Conservation (phyloP, 2,329 filamentous ascomycete genomes). For the Bisporella sp. region DNA sequence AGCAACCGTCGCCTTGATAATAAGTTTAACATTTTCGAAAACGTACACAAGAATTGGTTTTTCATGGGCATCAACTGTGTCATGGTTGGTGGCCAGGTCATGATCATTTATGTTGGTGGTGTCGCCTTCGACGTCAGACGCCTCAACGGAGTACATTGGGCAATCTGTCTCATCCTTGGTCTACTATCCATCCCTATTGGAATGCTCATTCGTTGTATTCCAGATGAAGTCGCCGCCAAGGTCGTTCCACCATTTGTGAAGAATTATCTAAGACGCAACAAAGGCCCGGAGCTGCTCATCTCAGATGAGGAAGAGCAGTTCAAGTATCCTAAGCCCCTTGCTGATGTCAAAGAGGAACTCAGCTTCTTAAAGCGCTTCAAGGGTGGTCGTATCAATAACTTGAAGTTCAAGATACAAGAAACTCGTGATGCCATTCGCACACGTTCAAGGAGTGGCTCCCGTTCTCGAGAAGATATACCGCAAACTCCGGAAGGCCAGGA, state of each 20-base stretch:
- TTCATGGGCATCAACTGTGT: conserved; percentile 79
- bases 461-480: conserved; percentile 57
- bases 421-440: conserved; percentile 63
- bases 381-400: conserved; percentile 73
- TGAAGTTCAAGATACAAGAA: conserved; percentile 72
- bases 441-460: conserved; percentile 55
- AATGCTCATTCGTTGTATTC: conserved; percentile 72
- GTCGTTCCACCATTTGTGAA: conserved; percentile 25
- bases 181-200: conserved; percentile 81
- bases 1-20: conserved; percentile 91
- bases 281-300: conserved; percentile 42
- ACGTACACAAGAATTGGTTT: conserved; percentile 76
- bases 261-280: conserved; percentile 9
- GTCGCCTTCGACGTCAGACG: conserved; percentile 59
- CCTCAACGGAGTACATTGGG: conserved; percentile 76
- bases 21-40: conserved; percentile 91
- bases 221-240: conserved; percentile 46
- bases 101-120: conserved; percentile 86
- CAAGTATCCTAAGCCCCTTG: conserved; percentile 64
- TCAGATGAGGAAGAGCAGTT: conserved; percentile 58
- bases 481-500: conserved; percentile 51
- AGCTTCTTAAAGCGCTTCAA: conserved; percentile 74
- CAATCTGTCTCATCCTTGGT: conserved; percentile 75
- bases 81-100: conserved; percentile 82
- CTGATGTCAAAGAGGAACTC: conserved; percentile 73